Base-by-base conservation (phyloP, 2,329 filamentous ascomycete genomes). In the Hypoxylon sp. region DNA sequence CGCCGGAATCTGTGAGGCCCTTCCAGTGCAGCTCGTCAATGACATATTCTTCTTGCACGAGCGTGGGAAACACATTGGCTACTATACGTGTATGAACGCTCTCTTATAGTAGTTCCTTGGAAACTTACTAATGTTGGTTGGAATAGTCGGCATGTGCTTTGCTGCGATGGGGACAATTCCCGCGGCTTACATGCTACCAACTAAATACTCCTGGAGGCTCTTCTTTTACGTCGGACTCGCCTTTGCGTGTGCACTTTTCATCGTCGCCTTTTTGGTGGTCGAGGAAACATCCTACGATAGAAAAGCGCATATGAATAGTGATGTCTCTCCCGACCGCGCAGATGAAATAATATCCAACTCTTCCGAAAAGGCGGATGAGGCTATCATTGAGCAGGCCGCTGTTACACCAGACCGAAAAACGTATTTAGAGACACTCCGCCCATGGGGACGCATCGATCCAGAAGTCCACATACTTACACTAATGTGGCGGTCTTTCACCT, bases 141-240 rank as follows among this genome's bases (percentile, higher is more conserved):
- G 2, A 32, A 15, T 47, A 82, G 83, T 88, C 24, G 84, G 83
- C 54, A 82, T 89, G 46, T 88, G 86, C 71, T 81, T 88, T 10
- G 87, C 86, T 3, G 79, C 85, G 0, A 85, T 85, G 0, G 86
- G 86, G 0, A 86, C 87, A 0, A 78, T 89, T 0, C 88, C 86
- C 53, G 86, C 87, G 1, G 86, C 87, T 11, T 89, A 89, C 75
- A 89, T 89, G 87, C 83, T 89, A 6, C 82, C 83, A 0, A 86
- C 82, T 0, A 85, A 85, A 8, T 84, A 87, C 72, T 87, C 86
- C 6, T 89, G 87, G 87, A 80, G 85, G 15, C 82, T 89, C 0
- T 89, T 86, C 79, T 89, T 89, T 80, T 89, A 88, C 74, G 87
- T 89, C 59, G 83, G 85, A 67, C 82, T 87, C 52, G 87, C 86